Evolutionary conservation across 345 rosid genomes (phyloP), one percentile per base, ranked within the genome.

Genomic region (Syzygium grande): DNA sequence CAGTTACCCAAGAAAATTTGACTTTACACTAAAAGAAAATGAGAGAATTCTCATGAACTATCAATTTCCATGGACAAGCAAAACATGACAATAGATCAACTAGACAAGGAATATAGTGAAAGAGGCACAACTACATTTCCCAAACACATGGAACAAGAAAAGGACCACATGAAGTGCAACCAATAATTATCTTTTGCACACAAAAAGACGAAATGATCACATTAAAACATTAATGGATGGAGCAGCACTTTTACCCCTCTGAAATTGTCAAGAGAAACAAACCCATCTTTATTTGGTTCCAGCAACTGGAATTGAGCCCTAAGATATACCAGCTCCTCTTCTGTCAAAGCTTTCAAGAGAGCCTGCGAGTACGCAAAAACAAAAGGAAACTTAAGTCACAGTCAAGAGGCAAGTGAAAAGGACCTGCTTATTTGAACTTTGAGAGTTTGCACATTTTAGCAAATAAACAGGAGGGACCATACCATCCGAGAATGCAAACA

Each of bases 291-390:
- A 84, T 90, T 93, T 61, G 99, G 99, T 88, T 94, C 98, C 92
- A 98, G 88, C 87, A 96, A 91, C 86, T 88, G 91, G 89, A 96
- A 98, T 87, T 98, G 98, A 90, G 93, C 98, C 87, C 91, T 92
- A 85, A 98, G 96, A 89, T 95, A 96, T 49, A 93, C 91, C 55
- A 98, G 95, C 89, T 94, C 97, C 34, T 94, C 98, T 84, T 93
- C 99, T 0, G 96, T 92, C 91, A 98, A 92, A 84, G 98, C 96
- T 92, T 94, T 98, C 52, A 98, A 94, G 85, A 96, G 98, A 85
- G 99, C 96, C 99, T 98, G 90, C 91, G 53, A 53, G 43, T 27
- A 63, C 53, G 49, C 86, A 58, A 16, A 41, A 61, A 52, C 38
- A 84, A 68, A 55, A 38, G 53, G 49, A 51, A 29, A 73, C 73